Base-by-base conservation (phyloP, 352 stramenopile genomes). In the Phytophthora sansomeana region DNA sequence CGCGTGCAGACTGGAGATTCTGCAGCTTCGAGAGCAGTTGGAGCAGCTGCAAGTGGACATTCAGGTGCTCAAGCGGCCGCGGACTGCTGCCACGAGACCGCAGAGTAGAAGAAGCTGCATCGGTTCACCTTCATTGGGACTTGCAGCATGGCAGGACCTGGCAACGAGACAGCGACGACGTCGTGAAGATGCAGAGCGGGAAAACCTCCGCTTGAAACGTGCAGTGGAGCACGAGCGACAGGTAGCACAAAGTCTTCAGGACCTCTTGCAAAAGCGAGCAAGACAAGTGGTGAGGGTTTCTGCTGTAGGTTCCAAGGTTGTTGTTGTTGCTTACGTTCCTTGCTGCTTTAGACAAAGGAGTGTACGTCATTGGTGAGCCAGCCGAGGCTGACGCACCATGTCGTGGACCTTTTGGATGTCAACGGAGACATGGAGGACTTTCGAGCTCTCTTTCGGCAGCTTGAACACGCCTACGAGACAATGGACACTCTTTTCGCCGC, bases 1-100 rank as follows among this genome's bases (percentile, higher is more conserved):
- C 32, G 13, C 8, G 17, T 14, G 19, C 35, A 48, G 26, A 11
- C 24, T 47, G 50, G 10, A 74, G 62, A 59, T 83, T 36, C 8
- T 48, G 2, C 68, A 67, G 17, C 51, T 83, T n/a, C 66, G 69
- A 2, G 42, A 28, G 16, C 43, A 76, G 33, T 36, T 35, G 11
- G n/a, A 36, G 32, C 32, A 36, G 32, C 32, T n/a, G n/a, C n/a
- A n/a, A n/a, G n/a, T n/a, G n/a, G n/a, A n/a, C n/a, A n/a, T n/a
- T n/a, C n/a, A n/a, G n/a, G n/a, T n/a, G n/a, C n/a, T n/a, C n/a
- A n/a, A n/a, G n/a, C n/a, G n/a, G n/a, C n/a, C n/a, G n/a, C n/a
- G n/a, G n/a, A n/a, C n/a, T n/a, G n/a, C n/a, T n/a, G n/a, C n/a
- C n/a, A n/a, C n/a, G n/a, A n/a, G n/a, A n/a, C n/a, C n/a, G n/a